Base-by-base conservation (phyloP, 768 basidiomycete species). In the Lactarius sanguifluus region DNA sequence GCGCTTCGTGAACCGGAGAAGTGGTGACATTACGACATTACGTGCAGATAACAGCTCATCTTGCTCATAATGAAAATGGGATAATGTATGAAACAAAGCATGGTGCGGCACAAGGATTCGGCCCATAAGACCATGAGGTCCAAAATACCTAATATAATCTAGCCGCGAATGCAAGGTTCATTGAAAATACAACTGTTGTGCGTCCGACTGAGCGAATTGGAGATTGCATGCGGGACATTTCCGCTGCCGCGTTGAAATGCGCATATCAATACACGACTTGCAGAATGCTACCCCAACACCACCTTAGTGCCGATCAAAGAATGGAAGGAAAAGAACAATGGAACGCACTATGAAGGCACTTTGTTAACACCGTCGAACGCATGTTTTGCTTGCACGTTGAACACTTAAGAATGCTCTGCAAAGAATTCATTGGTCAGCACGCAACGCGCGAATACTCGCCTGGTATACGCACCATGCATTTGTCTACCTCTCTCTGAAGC, bases 221-320 rank as follows among this genome's bases (percentile, higher is more conserved):
- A 90, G 73, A 68, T 89, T 89, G 75, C 96, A 98, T 7, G 90
- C 88, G 28, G 95, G 95, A 77, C 96, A 98, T 76, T 96, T 96
- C 32, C 96, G 88, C 75, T 97, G 95, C 65, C 96, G 86, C 18
- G 91, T 94, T 32, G 89, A 78, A 71, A 98, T 83, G 50, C 96
- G 89, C n/a, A 87, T 81, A 69, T 97, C 95, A 40, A 98, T 83
- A 74, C 90, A 97, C 62, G 81, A 75, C 76, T 86, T 89, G 77
- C 92, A 93, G 77, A 96, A 96, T 0, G 93, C 94, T 94, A 69
- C 12, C 43, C 62, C 9, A 62, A 61, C 61, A 41, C 50, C 23
- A 43, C 41, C 56, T 62, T 25, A 47, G 20, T 62, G 34, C 47
- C 36, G 30, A 41, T 34, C 41, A 34, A 23, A 68, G 60, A 57